Evolutionary conservation across 305 asterid genomes (phyloP), one percentile per base, ranked within the genome.

Genomic region (Fraxinus paxiana): DNA sequence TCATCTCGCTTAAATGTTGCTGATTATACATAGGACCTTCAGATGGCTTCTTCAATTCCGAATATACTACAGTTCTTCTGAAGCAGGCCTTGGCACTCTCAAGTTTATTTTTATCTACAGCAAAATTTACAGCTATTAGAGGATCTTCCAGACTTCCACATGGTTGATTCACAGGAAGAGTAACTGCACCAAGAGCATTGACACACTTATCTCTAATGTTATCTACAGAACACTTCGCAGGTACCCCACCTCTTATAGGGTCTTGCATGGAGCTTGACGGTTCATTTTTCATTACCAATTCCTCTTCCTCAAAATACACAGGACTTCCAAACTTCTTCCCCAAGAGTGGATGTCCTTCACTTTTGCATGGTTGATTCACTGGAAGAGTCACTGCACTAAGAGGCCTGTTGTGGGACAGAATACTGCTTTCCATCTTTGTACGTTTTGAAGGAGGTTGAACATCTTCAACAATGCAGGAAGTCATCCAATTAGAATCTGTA

Each of bases 361-460:
- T 9, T 63, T 24, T 63, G 71, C 71, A 63, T 63, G 34, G 6
- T 63, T 63, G 71, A 63, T 10, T 63, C 71, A 63, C 71, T 9
- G 71, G 71, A 59, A 5, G 37, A 54, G 81, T 77, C 83, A 77
- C 76, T 15, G 67, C 83, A 77, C 59, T 24, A 26, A 84, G 82
- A 81, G 86, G 75, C 79, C 85, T 84, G 81, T 81, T 82, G 13
- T 83, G 83, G 71, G 75, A 71, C 48, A 65, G 76, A 82, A 63
- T 35, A 71, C 54, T 37, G 80, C 79, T 79, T 63, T 83, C 88
- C 72, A 61, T 70, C 81, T 82, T 91, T 81, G 67, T 75, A 77
- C 92, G 89, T 86, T 91, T 91, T 4, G 75, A 75, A 59, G 84
- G 75, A 61, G 87, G 89, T 78, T 81, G 80, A 70, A 0, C 17